Base-by-base conservation (phyloP, 176 grass and related monocot species). In the Hsuehochloa calcarea region DNA sequence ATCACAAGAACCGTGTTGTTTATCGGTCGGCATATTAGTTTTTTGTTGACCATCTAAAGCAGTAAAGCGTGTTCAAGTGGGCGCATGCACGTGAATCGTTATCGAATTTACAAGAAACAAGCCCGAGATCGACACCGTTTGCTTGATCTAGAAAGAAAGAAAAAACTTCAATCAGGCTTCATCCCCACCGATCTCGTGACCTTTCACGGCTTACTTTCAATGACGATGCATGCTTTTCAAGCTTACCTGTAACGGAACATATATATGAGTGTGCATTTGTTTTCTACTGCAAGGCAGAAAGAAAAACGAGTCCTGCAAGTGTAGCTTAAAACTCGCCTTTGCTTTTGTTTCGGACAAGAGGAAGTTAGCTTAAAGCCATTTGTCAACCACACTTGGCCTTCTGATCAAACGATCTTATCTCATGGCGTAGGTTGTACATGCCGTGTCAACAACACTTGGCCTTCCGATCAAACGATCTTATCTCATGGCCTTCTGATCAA, bases 11-110 rank as follows among this genome's bases (percentile, higher is more conserved):
- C 49, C 75, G 78, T 20, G 20, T 44, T 60, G 65, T 11, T 56
- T 35, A 46, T 6, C 17, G 14, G 20, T 68, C 41, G 52, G 52
- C 72, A 17, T 40, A 29, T 58, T 16, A 8, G 78, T 0, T 1
- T 82, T 50, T 72, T 55, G 47, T 16, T 49, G 47, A 54, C 63
- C 15, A 11, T 19, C 34, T 13, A 72, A 16, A 38, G 6, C 74
- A 5, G 47, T 15, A 15, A 49, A 51, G 66, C 9, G 56, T 41
- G 61, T 52, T 66, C 68, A 25, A 46, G 37, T 26, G 38, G 10
- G 23, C 39, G 77, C 77, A 68, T 71, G 70, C 82, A 84, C 70
- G 78, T 90, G 83, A 74, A 59, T 25, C 40, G 16, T 69, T 41
- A 47, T 89, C 51, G 70, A 58, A 29, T 31, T 52, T 43, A 9